A percentile compares a stretch with the other conserved stretches of the same genome.
Evolutionary conservation across 768 basidiomycete genomes (phyloP).

Genomic region (Tubosaeta sp.): DNA sequence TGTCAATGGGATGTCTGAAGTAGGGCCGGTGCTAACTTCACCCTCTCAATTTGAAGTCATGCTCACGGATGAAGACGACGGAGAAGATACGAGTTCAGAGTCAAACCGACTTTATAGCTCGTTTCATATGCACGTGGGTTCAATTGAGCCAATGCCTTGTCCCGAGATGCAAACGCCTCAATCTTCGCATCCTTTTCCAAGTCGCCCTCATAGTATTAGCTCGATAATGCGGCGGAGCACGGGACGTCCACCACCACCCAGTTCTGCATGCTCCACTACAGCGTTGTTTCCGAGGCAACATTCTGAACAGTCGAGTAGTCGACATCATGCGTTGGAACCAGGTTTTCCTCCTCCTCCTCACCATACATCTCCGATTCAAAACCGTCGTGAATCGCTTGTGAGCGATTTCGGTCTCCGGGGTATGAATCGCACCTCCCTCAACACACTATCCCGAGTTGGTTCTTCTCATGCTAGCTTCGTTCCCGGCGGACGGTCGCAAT

Average conservation of each 20-base stretch:
- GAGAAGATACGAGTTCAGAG: conserved; percentile 10
- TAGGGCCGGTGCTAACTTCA: conserved; percentile 17
- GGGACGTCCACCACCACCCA: conserved; percentile 1
- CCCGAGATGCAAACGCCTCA: not conserved
- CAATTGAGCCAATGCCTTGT: not conserved
- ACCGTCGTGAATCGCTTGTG: not conserved
- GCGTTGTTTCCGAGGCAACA: not conserved
- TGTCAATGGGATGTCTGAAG: conserved; percentile 19
- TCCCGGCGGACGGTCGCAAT: conserved; percentile 1
- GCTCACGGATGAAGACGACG: conserved; percentile 19
- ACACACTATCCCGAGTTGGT: not conserved
- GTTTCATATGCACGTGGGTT: conserved; percentile 5
- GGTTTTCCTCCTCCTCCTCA: not conserved
- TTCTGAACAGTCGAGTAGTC: not conserved
- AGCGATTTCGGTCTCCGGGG: conserved; percentile 1
- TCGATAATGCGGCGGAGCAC: not conserved
- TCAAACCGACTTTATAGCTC: conserved; percentile 8
- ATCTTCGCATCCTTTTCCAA: not conserved
- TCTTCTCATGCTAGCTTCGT: not conserved
- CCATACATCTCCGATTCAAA: not conserved
- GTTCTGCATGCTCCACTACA: not conserved
- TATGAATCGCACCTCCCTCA: not conserved
- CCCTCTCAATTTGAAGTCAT: conserved; percentile 19
- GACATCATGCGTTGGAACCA: not conserved
- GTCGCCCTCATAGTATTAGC: not conserved